phyloP scores from a whole-genome alignment of 805 yeast genomes.

The Saccharomycopsis oosterbeekiorum region DNA sequence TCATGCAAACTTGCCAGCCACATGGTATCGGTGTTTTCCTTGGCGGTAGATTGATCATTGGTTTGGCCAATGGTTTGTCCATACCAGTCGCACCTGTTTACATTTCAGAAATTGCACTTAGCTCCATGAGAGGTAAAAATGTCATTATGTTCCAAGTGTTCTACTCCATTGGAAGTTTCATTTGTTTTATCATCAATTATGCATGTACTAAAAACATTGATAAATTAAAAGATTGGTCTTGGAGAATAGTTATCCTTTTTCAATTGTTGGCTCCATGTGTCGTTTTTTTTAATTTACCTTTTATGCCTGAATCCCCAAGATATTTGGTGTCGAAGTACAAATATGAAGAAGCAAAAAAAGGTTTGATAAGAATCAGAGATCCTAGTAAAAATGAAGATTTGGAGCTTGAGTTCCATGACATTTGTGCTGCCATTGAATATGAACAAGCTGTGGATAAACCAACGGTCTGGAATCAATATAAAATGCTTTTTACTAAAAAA shows the following conservation, averaged over 20 bases:
- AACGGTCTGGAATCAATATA: conserved; percentile 11
- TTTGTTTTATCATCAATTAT: conserved; percentile 36
- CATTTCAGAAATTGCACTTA: conserved; percentile 34
- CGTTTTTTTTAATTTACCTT: conserved; percentile 10
- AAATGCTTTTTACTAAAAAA: conserved; percentile 2
- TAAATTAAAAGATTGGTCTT: conserved; percentile 29
- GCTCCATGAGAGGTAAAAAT: conserved; percentile 34
- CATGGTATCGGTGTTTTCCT: conserved; percentile 18
- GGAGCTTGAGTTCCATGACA: conserved; percentile 9
- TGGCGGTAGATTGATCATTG: conserved; percentile 33
- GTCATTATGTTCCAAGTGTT: conserved; percentile 36
- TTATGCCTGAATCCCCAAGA: conserved; percentile 43
- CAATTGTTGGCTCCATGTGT: conserved; percentile 29
- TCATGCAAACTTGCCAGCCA: conserved; percentile 19
- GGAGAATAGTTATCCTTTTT: conserved; percentile 35
- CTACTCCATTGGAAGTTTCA: conserved; percentile 35
- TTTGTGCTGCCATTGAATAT: conserved; percentile 14
- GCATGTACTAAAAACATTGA: conserved; percentile 30
- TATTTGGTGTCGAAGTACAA: conserved; percentile 33
- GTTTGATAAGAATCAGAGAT: conserved; percentile 44
- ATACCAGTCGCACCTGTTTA: conserved; percentile 34
- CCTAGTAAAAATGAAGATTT: conserved; percentile 29
- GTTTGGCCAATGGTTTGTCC: conserved; percentile 35
- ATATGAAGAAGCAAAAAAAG: conserved; percentile 33
- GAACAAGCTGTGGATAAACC: conserved; percentile 7